Percentiles rank a stretch among this genome's conserved stretches.
phyloP scores from a whole-genome alignment of 306 rosid genomes.

The Calophaca sinica region DNA sequence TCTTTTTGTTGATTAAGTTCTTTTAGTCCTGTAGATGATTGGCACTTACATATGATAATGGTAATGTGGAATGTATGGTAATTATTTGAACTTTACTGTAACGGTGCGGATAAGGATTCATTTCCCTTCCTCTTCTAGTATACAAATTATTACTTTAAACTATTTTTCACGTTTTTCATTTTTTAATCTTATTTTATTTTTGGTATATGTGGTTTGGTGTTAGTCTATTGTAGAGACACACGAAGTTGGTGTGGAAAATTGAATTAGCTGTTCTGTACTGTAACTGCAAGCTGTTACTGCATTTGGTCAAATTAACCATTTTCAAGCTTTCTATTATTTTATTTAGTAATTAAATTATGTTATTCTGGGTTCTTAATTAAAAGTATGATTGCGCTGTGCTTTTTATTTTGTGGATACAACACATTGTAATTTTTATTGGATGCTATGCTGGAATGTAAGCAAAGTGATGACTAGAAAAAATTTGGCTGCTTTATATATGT shows the following conservation, averaged over 20 bases:
- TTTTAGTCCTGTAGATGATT: constrained; percentile 1
- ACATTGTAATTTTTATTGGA: constrained; percentile 1
- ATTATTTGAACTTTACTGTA: constrained; percentile 25
- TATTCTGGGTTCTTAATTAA: not conserved
- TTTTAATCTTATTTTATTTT: constrained; percentile 9
- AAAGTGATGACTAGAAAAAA: not conserved
- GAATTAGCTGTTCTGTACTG: not conserved
- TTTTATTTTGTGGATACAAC: not conserved
- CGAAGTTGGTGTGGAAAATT: constrained; percentile 18
- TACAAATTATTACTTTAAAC: constrained; percentile 12
- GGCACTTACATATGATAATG: not conserved
- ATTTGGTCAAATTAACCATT: constrained; percentile 20
- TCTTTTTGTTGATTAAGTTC: constrained; percentile 10
- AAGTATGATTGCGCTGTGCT: not conserved
- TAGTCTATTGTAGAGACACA: constrained; percentile 6
- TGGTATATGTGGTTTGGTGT: constrained; percentile 29
- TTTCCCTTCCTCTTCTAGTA: constrained; percentile 35
- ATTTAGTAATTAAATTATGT: not conserved
- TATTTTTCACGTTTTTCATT: not conserved
- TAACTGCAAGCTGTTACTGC: constrained; percentile 20
- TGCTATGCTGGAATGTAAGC: constrained; percentile 30
- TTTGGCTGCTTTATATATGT: constrained; percentile 13
- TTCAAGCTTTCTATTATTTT: constrained; percentile 26
- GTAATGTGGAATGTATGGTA: constrained; percentile 24
- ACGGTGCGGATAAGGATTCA: constrained; percentile 18